Base-by-base conservation (phyloP, 441 rosid species). In the Pelargonium myrrhifolium region DNA sequence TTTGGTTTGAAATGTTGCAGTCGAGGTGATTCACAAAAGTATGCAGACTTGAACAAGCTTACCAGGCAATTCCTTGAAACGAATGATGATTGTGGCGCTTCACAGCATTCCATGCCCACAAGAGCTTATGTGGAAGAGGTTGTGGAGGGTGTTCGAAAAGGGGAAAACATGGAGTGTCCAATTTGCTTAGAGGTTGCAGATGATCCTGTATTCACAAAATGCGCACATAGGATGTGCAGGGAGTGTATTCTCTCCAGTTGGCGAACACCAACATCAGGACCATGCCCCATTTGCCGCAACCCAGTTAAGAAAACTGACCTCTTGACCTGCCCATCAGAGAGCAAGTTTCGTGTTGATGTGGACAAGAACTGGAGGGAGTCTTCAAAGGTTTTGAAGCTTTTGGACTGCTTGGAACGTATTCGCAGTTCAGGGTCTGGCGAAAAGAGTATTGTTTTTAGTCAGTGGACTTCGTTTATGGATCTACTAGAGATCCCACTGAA, bases 401-500 rank as follows among this genome's bases (percentile, higher is more conserved):
- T 85, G 42, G 75, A 83, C 17, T 84, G 88, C 80, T 76, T 86
- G 70, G 88, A 84, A 24, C 17, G 49, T 11, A 74, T 82, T 51
- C 58, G 49, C 47, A 35, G 14, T 14, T 82, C 80, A 12, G 78
- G 84, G 65, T 76, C 67, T 20, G 84, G 87, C 0, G 83, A 84
- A 72, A 89, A 87, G 78, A 81, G 88, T 79, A 82, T 87, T n/a
- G 80, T 89, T 18, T 89, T 89, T 65, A 86, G 93, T 74, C 92
- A 87, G 69, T 83, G 93, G 93, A 85, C 88, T 65, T 85, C 89
- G 6, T 87, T 87, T 76, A 26, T 87, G 62, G 88, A 87, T 72
- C 89, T 86, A 53, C 64, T 87, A 7, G 88, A 84, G 77, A 84
- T 89, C 69, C 85, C 87, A 18, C 63, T 89, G 73, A 72, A 64